Evolutionary conservation across 805 yeast genomes (phyloP).

Genomic region (Candida sphagnicola): DNA sequence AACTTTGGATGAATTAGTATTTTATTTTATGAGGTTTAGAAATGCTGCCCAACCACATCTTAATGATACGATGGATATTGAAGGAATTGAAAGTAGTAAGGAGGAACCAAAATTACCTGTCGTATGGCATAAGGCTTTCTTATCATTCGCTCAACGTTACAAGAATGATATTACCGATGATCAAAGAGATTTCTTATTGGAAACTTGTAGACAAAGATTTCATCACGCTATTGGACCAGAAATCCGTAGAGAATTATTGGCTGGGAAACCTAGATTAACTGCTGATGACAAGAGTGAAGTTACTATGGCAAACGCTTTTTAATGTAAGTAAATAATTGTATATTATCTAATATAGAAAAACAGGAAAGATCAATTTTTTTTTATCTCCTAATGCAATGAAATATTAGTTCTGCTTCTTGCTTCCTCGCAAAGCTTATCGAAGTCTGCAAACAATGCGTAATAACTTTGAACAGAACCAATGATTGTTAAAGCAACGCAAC

Average conservation of each 20-base stretch:
- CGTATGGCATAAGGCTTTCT: slow-evolving; percentile 95
- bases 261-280: slow-evolving; percentile 64
- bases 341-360: neutral
- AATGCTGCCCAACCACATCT: slow-evolving; percentile 45
- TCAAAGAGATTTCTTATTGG: slow-evolving; percentile 90
- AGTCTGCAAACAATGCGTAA: slow-evolving; percentile 32
- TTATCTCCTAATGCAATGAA: slow-evolving; percentile 4
- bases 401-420: slow-evolving; percentile 33
- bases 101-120: slow-evolving; percentile 71
- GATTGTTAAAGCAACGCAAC: slow-evolving; percentile 48
- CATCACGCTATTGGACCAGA: slow-evolving; percentile 91
- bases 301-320: slow-evolving; percentile 37
- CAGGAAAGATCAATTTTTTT: neutral
- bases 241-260: slow-evolving; percentile 85
- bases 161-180: slow-evolving; percentile 98
- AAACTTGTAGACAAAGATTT: slow-evolving; percentile 83
- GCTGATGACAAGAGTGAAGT: slow-evolving; percentile 24
- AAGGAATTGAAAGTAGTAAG: slow-evolving; percentile 29
- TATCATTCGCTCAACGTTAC: slow-evolving; percentile 92
- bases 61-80: slow-evolving; percentile 29
- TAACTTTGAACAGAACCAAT: slow-evolving; percentile 45
- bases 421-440: slow-evolving; percentile 32
- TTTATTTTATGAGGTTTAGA: slow-evolving; percentile 90
- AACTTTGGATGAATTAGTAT: slow-evolving; percentile 90
- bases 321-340: slow-evolving; percentile 5